These are phyloP conservation scores for Torulaspora globosa DNA, from an alignment of 1,139 yeast genomes.

Conservation along the genomic window DNA sequence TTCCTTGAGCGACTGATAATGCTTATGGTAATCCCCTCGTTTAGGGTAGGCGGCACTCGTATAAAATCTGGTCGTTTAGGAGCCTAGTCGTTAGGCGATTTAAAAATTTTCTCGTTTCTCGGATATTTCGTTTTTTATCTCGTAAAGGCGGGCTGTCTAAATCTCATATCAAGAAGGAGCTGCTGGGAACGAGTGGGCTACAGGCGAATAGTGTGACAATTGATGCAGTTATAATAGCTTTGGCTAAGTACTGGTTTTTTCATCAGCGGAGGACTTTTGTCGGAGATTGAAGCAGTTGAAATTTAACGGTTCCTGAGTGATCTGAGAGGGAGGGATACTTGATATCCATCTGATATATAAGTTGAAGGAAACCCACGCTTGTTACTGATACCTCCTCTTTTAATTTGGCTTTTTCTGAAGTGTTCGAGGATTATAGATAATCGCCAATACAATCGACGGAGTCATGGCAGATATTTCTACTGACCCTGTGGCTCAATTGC, in stretches of 20 bases:
- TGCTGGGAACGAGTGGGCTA: neutral
- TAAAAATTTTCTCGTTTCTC: constrained; percentile 4
- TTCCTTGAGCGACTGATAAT: neutral
- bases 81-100: constrained; percentile 3
- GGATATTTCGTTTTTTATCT: constrained; percentile 8
- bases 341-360: neutral
- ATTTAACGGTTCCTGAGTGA: constrained; percentile 5
- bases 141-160: constrained; percentile 2
- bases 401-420: neutral
- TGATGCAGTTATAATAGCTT: constrained; percentile 1
- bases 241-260: neutral
- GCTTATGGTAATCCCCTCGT: neutral
- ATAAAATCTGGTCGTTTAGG: neutral
- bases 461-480: constrained; percentile 12
- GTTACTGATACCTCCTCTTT: neutral
- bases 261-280: constrained; percentile 1
- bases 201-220: constrained; percentile 1
- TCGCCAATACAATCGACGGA: neutral
- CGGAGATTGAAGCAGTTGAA: constrained; percentile 7
- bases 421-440: neutral
- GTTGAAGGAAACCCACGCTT: neutral
- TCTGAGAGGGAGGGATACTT: neutral
- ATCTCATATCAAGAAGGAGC: neutral
- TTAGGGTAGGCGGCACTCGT: neutral
- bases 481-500: constrained; percentile 13